Conservation (phyloP, 2,329 filamentous ascomycete species). For the Leptodontidium sp. region DNA sequence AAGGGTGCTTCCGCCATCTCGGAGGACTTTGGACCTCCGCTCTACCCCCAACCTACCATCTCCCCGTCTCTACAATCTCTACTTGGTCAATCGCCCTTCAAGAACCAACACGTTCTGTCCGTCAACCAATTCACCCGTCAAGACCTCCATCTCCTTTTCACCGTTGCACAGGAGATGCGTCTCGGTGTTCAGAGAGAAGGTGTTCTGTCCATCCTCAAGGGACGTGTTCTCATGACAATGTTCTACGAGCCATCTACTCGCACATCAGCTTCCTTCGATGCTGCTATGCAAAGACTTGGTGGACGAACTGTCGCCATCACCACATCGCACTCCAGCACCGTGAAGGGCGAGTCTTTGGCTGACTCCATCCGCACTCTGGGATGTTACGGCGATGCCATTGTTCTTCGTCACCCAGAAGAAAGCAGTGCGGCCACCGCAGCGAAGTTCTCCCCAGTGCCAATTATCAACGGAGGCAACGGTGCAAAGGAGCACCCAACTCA, state of each 20-base stretch:
- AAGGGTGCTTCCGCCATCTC: slow-evolving; percentile 44
- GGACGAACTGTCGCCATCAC: slow-evolving; percentile 84
- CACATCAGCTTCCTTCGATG: slow-evolving; percentile 94
- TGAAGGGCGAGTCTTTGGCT: slow-evolving; percentile 93
- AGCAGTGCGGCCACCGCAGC: slow-evolving; percentile 81
- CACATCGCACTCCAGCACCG: slow-evolving; percentile 84
- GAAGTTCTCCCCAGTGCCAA: slow-evolving; percentile 87
- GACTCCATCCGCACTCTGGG: slow-evolving; percentile 93
- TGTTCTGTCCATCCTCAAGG: slow-evolving; percentile 85
- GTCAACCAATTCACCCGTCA: slow-evolving; percentile 89
- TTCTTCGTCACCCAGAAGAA: slow-evolving; percentile 92
- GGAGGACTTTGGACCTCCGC: slow-evolving; percentile 57
- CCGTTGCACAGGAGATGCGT: slow-evolving; percentile 97
- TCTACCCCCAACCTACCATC: slow-evolving; percentile 59
- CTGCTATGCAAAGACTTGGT: slow-evolving; percentile 97
- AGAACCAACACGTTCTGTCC: slow-evolving; percentile 87
- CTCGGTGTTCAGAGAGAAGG: slow-evolving; percentile 93
- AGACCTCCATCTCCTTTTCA: slow-evolving; percentile 93
- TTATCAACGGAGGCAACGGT: slow-evolving; percentile 98
- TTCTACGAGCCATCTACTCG: slow-evolving; percentile 98
- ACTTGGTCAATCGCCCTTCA: slow-evolving; percentile 84
- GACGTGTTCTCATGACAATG: slow-evolving; percentile 86
- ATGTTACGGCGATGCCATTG: slow-evolving; percentile 93
- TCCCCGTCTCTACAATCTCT: slow-evolving; percentile 74
- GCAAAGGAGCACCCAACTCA: slow-evolving; percentile 97